These are phyloP conservation scores for Taiozyma sp. DNA, from an alignment of 1,139 yeast genomes.

Conservation along the genomic window DNA sequence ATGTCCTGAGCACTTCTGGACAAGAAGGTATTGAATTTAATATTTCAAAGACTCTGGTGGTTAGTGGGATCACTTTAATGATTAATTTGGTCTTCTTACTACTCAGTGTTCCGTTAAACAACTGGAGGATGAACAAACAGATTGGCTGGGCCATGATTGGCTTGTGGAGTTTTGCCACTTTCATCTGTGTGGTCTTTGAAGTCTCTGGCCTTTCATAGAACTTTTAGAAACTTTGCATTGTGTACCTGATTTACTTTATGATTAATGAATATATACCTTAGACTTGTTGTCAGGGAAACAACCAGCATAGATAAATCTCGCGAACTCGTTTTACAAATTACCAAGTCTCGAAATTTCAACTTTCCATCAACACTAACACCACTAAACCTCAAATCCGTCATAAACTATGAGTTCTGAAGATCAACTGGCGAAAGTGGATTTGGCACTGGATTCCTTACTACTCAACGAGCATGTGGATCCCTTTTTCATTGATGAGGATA, in stretches of 20 bases:
- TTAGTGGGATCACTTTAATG: slow-evolving; percentile 50
- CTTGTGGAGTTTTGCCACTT: slow-evolving; percentile 52
- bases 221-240: background rate
- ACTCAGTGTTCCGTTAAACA: slow-evolving; percentile 52
- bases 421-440: slow-evolving; percentile 12
- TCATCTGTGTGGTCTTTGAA: slow-evolving; percentile 31
- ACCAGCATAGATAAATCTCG: background rate
- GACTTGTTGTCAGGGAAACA: background rate
- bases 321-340: background rate
- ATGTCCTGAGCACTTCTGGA: slow-evolving; percentile 34
- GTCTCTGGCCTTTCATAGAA: background rate
- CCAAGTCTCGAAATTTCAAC: background rate
- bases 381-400: background rate
- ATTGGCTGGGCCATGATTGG: slow-evolving; percentile 51
- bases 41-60: slow-evolving; percentile 41
- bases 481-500: slow-evolving; percentile 22
- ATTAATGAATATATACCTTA: background rate
- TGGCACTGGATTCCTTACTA: slow-evolving; percentile 19
- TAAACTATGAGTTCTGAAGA: background rate
- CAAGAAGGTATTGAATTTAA: slow-evolving; percentile 30
- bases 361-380: background rate
- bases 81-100: slow-evolving; percentile 49
- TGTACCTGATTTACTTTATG: background rate
- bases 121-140: slow-evolving; percentile 59
- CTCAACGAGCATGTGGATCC: slow-evolving; percentile 23